phyloP scores from a whole-genome alignment of 2,329 filamentous ascomycete genomes.

The Epicoccum sorghinum region DNA sequence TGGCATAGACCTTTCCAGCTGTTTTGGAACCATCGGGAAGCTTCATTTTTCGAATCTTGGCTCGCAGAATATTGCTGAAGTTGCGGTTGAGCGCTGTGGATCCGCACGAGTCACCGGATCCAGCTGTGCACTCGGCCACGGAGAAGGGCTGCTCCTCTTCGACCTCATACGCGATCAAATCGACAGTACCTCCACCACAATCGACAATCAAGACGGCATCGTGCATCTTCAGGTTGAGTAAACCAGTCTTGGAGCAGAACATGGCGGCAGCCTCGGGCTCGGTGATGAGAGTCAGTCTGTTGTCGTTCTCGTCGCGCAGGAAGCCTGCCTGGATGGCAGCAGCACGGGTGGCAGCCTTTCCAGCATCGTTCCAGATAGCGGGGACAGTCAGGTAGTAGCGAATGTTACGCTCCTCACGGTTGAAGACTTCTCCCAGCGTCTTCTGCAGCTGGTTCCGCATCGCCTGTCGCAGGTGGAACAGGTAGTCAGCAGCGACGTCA shows the following conservation, averaged over 20 bases:
- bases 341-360: constrained; percentile 93
- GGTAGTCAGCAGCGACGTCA: constrained; percentile 98
- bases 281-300: constrained; percentile 89
- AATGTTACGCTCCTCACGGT: constrained; percentile 96
- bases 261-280: constrained; percentile 96
- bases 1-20: constrained; percentile 96
- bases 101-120: constrained; percentile 95
- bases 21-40: constrained; percentile 95
- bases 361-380: constrained; percentile 98
- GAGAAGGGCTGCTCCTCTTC: constrained; percentile 98
- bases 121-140: constrained; percentile 94
- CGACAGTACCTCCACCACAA: constrained; percentile 96
- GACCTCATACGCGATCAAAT: constrained; percentile 98
- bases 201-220: constrained; percentile 98
- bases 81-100: constrained; percentile 98
- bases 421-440: constrained; percentile 96
- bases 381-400: constrained; percentile 98
- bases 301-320: constrained; percentile 96
- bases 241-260: constrained; percentile 95
- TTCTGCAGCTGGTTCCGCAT: constrained; percentile 97
- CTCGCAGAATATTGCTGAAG: constrained; percentile 96
- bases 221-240: constrained; percentile 96
- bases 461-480: constrained; percentile 96
- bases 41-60: constrained; percentile 99
- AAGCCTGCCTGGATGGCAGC: constrained; percentile 97